These are phyloP conservation scores for Pneumocystis carinii DNA, from an alignment of 1,139 yeast genomes.

Conservation along the genomic window DNA sequence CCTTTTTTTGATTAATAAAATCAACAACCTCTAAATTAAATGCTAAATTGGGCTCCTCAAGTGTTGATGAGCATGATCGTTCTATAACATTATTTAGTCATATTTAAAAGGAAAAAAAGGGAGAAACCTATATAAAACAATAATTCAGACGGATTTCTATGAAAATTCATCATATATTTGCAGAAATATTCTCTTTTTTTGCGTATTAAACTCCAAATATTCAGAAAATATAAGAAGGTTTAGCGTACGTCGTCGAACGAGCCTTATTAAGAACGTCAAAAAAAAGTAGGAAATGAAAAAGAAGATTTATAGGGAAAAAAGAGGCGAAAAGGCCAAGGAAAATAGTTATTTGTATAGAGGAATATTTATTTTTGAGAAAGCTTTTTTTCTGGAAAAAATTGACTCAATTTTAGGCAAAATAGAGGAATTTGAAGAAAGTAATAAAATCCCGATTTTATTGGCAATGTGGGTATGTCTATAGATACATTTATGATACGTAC, in stretches of 20 bases:
- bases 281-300: no score
- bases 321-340: no score
- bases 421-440: background rate
- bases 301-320: no score
- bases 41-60: conserved; percentile 77
- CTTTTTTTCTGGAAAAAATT: background rate
- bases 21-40: conserved; percentile 88
- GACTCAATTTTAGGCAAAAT: background rate
- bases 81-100: conserved; percentile 27
- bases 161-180: background rate
- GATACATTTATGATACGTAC: background rate
- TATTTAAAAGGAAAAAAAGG: background rate
- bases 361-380: background rate
- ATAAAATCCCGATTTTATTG: background rate
- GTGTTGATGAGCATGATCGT: conserved; percentile 77
- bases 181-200: no score
- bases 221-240: no score
- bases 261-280: no score
- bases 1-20: conserved; percentile 81
- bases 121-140: background rate
- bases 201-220: no score
- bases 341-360: background rate
- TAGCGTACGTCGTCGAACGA: no score
- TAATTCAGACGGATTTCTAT: background rate
- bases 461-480: background rate